These are phyloP conservation scores for Exophiala mesophila DNA, from an alignment of 2,329 filamentous ascomycete species.

Conservation along the genomic window DNA sequence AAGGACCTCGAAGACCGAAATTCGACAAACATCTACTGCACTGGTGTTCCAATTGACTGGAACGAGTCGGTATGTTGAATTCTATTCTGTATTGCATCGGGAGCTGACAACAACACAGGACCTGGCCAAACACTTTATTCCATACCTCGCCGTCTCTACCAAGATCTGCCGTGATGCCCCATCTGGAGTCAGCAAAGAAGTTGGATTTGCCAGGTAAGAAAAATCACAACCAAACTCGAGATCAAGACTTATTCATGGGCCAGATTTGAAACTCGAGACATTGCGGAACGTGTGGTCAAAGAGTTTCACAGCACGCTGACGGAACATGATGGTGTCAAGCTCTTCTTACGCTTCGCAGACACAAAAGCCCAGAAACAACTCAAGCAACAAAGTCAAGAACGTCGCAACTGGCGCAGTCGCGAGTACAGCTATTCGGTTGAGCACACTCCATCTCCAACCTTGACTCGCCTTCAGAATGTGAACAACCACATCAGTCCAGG, in stretches of 20 bases:
- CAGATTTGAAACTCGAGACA: slow-evolving; percentile 83
- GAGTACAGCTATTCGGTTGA: slow-evolving; percentile 70
- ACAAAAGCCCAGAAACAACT: slow-evolving; percentile 94
- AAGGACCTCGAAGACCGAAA: slow-evolving; percentile 87
- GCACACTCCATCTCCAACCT: slow-evolving; percentile 42
- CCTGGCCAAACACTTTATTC: slow-evolving; percentile 61
- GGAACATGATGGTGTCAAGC: slow-evolving; percentile 72
- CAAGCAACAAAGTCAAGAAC: slow-evolving; percentile 92
- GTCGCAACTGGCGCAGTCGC: slow-evolving; percentile 90
- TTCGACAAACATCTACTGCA: slow-evolving; percentile 97
- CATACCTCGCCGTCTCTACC: slow-evolving; percentile 72
- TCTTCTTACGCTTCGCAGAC: slow-evolving; percentile 95
- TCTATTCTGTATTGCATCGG: not conserved
- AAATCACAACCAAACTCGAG: not conserved
- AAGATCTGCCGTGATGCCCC: slow-evolving; percentile 90
- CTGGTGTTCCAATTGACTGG: slow-evolving; percentile 87
- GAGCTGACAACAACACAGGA: slow-evolving; percentile 50
- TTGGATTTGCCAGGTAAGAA: slow-evolving; percentile 88
- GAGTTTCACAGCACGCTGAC: slow-evolving; percentile 76
- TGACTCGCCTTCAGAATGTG: slow-evolving; percentile 38
- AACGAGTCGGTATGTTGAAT: slow-evolving; percentile 70
- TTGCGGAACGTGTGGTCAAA: slow-evolving; percentile 84
- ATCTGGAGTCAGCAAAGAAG: slow-evolving; percentile 83
- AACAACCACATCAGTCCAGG: slow-evolving; percentile 39
- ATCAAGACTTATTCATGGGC: not conserved